These are phyloP conservation scores for Alternaria incomplexa DNA, from an alignment of 2,329 filamentous ascomycete species.

Conservation along the genomic window DNA sequence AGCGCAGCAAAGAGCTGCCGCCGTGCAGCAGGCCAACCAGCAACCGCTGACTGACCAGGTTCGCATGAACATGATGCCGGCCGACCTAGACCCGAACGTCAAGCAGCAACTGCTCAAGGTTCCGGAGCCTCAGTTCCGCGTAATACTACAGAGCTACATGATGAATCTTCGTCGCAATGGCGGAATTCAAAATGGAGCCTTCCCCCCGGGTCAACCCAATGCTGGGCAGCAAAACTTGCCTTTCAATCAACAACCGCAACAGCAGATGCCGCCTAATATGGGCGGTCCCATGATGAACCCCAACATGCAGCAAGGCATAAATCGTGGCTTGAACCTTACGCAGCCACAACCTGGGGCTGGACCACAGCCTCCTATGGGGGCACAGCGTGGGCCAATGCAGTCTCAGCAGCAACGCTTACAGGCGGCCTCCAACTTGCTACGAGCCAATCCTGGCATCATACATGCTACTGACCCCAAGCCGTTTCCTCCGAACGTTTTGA, in stretches of 20 bases:
- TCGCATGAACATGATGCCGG: slow-evolving; percentile 42
- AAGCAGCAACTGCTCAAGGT: slow-evolving; percentile 44
- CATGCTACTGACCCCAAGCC: slow-evolving; percentile 37
- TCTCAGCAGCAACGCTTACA: slow-evolving; percentile 37
- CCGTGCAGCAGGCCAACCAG: slow-evolving; percentile 30
- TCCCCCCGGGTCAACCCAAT: slow-evolving; percentile 25
- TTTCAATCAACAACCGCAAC: slow-evolving; percentile 39
- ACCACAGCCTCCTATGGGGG: slow-evolving; percentile 31
- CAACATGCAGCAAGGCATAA: slow-evolving; percentile 34
- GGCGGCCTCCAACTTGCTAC: slow-evolving; percentile 34
- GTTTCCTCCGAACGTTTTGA: slow-evolving; percentile 40
- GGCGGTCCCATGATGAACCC: slow-evolving; percentile 37
- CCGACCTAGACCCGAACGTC: slow-evolving; percentile 33
- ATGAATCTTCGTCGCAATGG: slow-evolving; percentile 27
- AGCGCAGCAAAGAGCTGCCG: slow-evolving; percentile 44
- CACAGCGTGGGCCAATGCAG: slow-evolving; percentile 30
- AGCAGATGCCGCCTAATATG: slow-evolving; percentile 27
- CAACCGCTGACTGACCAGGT: slow-evolving; percentile 38
- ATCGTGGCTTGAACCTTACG: slow-evolving; percentile 34
- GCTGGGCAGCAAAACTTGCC: slow-evolving; percentile 37
- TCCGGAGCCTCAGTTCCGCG: slow-evolving; percentile 43
- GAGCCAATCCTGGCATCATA: slow-evolving; percentile 44
- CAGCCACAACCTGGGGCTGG: slow-evolving; percentile 34
- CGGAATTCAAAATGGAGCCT: slow-evolving; percentile 28
- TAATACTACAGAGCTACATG: slow-evolving; percentile 35